phyloP scores from a whole-genome alignment of 768 basidiomycete genomes.

The button mushroom (Agaricus bisporus) region DNA sequence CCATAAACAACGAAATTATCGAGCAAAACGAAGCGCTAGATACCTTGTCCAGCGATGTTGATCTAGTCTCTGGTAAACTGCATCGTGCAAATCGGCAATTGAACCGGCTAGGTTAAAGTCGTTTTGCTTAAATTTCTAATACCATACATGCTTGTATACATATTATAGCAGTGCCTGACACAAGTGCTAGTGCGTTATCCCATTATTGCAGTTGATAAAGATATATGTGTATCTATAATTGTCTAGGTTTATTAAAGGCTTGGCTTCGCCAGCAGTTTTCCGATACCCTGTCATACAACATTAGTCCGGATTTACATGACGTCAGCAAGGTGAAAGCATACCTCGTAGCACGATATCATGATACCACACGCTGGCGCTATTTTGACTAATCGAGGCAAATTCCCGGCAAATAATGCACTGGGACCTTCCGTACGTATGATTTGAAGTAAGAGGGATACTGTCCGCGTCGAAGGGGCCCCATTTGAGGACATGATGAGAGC shows the following conservation, averaged over 20 bases:
- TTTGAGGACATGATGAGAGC: conserved; percentile 65
- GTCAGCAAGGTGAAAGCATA: conserved; percentile 24
- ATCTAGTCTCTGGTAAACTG: conserved; percentile 72
- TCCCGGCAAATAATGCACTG: conserved; percentile 75
- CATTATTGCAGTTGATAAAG: conserved; percentile 9
- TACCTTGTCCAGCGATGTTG: conserved; percentile 69
- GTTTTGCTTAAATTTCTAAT: neutral
- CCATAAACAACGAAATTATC: conserved; percentile 77
- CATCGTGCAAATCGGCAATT: conserved; percentile 75
- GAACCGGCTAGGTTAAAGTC: conserved; percentile 59
- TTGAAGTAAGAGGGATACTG: conserved; percentile 57
- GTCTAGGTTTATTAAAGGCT: conserved; percentile 22
- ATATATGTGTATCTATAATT: conserved; percentile 19
- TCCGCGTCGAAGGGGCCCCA: conserved; percentile 35
- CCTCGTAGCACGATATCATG: conserved; percentile 97
- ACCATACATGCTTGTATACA: neutral
- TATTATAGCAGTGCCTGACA: neutral
- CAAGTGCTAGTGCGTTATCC: conserved; percentile 7
- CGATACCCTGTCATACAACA: conserved; percentile 43
- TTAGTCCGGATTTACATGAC: conserved; percentile 11
- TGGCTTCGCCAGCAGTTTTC: conserved; percentile 40
- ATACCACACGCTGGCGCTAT: conserved; percentile 98
- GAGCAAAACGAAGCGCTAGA: conserved; percentile 86
- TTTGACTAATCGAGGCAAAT: conserved; percentile 85
- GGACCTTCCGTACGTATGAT: conserved; percentile 78